Percentiles rank a stretch among this genome's conserved stretches.
phyloP scores from a whole-genome alignment of 495 filamentous ascomycete genomes.

The Talaromyces borbonicus region DNA sequence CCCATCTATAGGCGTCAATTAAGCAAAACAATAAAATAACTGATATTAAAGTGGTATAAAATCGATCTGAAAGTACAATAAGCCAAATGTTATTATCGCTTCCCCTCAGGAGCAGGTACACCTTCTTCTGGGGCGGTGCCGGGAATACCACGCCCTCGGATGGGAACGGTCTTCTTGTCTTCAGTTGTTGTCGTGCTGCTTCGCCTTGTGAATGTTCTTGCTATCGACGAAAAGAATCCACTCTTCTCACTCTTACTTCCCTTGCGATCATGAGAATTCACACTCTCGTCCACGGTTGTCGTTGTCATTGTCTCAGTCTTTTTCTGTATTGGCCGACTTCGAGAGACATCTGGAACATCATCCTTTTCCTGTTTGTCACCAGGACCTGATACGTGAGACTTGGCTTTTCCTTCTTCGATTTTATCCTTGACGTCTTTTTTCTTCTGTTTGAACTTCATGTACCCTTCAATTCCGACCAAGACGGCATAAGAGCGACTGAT shows the following conservation, averaged over 20 bases:
- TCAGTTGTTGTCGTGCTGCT: background rate
- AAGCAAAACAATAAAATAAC: too few relatives aligned
- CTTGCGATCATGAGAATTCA: background rate
- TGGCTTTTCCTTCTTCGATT: constrained; percentile 15
- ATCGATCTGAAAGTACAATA: too few relatives aligned
- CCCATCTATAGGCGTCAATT: too few relatives aligned
- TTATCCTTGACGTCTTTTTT: constrained; percentile 37
- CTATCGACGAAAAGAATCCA: background rate
- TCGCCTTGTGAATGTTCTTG: background rate
- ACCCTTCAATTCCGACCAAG: constrained; percentile 73
- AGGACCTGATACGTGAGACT: background rate
- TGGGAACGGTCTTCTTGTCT: background rate
- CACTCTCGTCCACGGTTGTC: background rate
- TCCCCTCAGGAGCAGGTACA: constrained; percentile 10
- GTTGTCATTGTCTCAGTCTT: constrained; percentile 1
- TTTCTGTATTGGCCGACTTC: background rate
- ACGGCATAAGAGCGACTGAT: constrained; percentile 76
- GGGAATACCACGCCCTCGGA: constrained; percentile 3
- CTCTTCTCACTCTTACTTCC: background rate
- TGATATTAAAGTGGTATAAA: background rate
- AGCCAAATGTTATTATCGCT: constrained; percentile 2
- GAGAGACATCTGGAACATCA: constrained; percentile 1
- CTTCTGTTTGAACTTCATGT: constrained; percentile 51
- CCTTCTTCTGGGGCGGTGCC: constrained; percentile 9
- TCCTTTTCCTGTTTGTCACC: background rate